Base-by-base conservation (phyloP, 2,329 filamentous ascomycete genomes). In the Fonsecaea multimorphosa region DNA sequence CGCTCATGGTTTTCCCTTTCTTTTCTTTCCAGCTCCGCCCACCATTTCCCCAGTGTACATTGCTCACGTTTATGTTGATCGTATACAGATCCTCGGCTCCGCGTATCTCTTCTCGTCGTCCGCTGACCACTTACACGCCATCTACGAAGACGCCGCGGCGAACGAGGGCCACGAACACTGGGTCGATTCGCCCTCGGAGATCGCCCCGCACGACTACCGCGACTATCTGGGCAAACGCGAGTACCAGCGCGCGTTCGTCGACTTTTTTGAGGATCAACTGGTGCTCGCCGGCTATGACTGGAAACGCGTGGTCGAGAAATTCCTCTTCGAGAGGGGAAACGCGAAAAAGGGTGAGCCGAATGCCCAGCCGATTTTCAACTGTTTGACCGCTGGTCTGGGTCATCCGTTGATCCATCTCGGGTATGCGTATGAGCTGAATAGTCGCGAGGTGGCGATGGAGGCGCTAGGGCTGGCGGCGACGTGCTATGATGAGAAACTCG, bases 211-310 rank as follows among this genome's bases (percentile, higher is more conserved):
- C 63, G 95, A 99, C 76, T 99, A 95, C 94, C 85, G 89, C 69
- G 90, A 94, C 64, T 95, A 88, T 73, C 77, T 97, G 34, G 93
- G 94, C 24, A 87, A 92, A 75, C 85, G 85, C 76, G 81, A 86
- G 84, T 97, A 96, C 74, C 92, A 99, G 78, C 86, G 94, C 66
- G 94, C 93, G 0, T 99, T 89, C 74, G 83, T 99, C 63, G 93
- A 99, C 76, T 98, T 95, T 76, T 98, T 96, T 75, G 95, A 99
- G 76, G 95, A 99, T 76, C 88, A 92, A 73, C 82, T 98, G 32
- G 93, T 91, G 2, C 63, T 65, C 5, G 86, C 89, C 72, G 83
- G 87, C 38, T 98, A 97, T 76, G 86, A 97, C 74, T 97, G 95
- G 92, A 91, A 90, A 74, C 82, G 84, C 60, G 86, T 96, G 2